Evolutionary conservation across 495 filamentous ascomycete species (phyloP).

Genomic region (Neurospora sp.): DNA sequence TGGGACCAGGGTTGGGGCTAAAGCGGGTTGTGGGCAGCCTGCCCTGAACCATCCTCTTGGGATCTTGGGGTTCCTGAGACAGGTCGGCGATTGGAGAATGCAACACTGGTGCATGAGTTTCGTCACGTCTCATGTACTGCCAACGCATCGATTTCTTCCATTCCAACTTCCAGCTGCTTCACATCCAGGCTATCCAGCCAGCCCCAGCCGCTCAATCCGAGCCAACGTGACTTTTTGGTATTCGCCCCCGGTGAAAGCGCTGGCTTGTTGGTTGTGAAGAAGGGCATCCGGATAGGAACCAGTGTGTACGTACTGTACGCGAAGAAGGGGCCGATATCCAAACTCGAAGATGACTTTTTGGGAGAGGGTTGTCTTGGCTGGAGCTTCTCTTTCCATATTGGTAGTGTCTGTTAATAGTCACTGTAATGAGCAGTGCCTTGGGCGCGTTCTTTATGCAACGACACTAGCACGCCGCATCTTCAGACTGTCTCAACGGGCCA

Average conservation of each 20-base stretch:
- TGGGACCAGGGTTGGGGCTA: neutral
- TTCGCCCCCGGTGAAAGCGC: neutral
- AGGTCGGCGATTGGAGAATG: slow-evolving; percentile 17
- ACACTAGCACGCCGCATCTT: slow-evolving; percentile 4
- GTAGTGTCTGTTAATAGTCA: neutral
- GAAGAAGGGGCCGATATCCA: neutral
- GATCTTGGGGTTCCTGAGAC: slow-evolving; percentile 13
- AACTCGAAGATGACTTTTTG: neutral
- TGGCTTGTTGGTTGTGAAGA: neutral
- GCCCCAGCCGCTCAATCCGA: slow-evolving; percentile 21
- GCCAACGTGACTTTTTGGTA: slow-evolving; percentile 8
- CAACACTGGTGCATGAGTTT: slow-evolving; percentile 8
- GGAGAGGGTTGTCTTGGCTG: slow-evolving; percentile 6
- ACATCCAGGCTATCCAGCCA: slow-evolving; percentile 11
- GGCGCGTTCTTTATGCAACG: neutral
- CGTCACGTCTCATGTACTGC: slow-evolving; percentile 25
- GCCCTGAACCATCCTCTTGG: slow-evolving; percentile 23
- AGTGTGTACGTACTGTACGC: neutral
- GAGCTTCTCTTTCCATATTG: neutral
- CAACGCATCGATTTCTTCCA: slow-evolving; percentile 14
- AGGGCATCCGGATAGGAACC: neutral
- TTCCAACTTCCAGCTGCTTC: slow-evolving; percentile 4
- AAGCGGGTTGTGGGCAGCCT: neutral
- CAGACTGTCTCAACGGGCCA: slow-evolving; percentile 1
- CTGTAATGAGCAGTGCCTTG: neutral